These are phyloP conservation scores for Neurospora sp. DNA, from an alignment of 495 filamentous ascomycete species.

Conservation along the genomic window DNA sequence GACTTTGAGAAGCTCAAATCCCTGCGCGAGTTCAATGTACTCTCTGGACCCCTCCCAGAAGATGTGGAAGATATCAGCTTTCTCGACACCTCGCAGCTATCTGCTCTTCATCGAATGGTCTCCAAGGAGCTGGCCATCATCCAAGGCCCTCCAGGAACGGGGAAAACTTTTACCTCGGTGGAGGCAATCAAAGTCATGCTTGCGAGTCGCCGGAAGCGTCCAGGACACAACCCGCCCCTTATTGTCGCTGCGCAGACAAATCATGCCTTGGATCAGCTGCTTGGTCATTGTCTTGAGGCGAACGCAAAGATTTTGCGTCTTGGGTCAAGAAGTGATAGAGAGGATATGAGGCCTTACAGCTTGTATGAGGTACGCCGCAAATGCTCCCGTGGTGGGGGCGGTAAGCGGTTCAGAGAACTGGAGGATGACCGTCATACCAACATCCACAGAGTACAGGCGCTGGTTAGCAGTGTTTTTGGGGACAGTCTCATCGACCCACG, in stretches of 20 bases:
- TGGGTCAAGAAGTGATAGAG: conserved; percentile 61
- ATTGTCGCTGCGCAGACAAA: conserved; percentile 83
- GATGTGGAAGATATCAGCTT: conserved; percentile 27
- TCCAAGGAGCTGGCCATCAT: conserved; percentile 67
- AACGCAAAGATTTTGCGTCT: conserved; percentile 65
- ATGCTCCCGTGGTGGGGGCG: background rate
- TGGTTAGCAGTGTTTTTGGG: conserved; percentile 41
- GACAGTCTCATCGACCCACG: conserved; percentile 37
- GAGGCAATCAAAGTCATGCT: conserved; percentile 60
- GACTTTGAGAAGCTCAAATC: conserved; percentile 39
- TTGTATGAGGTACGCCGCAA: conserved; percentile 49
- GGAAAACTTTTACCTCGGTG: conserved; percentile 74
- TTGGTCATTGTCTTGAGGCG: conserved; percentile 54
- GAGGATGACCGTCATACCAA: conserved; percentile 3
- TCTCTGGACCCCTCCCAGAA: conserved; percentile 29
- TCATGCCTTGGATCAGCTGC: conserved; percentile 81
- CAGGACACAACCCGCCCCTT: conserved; percentile 32
- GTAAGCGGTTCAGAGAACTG: conserved; percentile 2
- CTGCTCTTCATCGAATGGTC: conserved; percentile 58
- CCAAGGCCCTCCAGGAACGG: conserved; percentile 88
- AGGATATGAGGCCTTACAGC: conserved; percentile 53
- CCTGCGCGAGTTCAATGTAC: conserved; percentile 32
- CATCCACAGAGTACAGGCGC: conserved; percentile 27
- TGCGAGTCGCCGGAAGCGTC: conserved; percentile 28
- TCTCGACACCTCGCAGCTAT: conserved; percentile 61